Evolutionary conservation across 2,329 filamentous ascomycete species (phyloP), one percentile per base, ranked within the genome.

Genomic region (Tolypocladium endophyticum): DNA sequence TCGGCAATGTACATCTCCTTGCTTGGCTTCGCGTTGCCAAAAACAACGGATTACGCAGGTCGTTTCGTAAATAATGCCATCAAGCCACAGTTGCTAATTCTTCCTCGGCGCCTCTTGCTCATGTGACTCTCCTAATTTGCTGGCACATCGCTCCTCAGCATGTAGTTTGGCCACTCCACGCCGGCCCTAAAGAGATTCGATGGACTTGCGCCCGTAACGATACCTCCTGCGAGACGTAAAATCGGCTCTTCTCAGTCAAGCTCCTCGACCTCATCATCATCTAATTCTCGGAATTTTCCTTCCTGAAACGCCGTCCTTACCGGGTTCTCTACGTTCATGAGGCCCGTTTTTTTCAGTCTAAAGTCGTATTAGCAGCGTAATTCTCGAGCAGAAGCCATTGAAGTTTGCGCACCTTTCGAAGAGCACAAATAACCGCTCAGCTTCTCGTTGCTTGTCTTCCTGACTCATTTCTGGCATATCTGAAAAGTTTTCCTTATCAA

Each of bases 401-500:
- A 35, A 12, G 18, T 25, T 33, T 39, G 55, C 35, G 36, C 76
- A 88, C 87, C 89, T 82, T 73, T 97, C 92, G 73, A 97, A 97
- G 3, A 97, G 76, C 16, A 96, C 91, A 75, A 95, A 97, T 1
- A 97, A 74, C 60, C 86, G 83, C 73, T 97, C 93, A 0, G 92
- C 93, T 70, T 99, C 94, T 60, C 89, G 81, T 72, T 96, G 90
- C 72, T 93, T 97, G 76, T 97, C 93, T 64, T 92, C 92, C 55
- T 89, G 79, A 0, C 89, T 94, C 93, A 97, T 96, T 56, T 89
- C 84, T 1, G 85, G 84, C 14, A 78, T 72, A 4, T 84, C 75
- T 8, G 83, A 77, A 8, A 77, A 74, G 58, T 79, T 81, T 72
- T 93, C 89, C 43, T 78, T 80, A 64, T 91, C 87, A 57, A 90